Conservation (phyloP, 2,329 filamentous ascomycete species). For the Claviceps paspali region DNA sequence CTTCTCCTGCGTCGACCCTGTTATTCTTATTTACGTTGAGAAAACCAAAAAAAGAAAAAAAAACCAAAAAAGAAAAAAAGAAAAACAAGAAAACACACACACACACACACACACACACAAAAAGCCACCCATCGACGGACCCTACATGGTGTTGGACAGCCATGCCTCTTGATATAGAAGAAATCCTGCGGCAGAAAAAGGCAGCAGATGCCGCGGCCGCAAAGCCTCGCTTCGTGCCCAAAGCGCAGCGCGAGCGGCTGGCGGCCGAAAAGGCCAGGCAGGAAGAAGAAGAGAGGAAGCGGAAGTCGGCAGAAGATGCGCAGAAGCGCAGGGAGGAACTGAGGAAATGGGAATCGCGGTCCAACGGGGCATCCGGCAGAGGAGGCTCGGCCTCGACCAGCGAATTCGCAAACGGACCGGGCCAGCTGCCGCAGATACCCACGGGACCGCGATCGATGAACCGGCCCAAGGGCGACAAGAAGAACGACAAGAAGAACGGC, state of each 20-base stretch:
- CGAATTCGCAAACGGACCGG: constrained; percentile 12
- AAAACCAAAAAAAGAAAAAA: too few species aligned
- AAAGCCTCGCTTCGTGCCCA: constrained; percentile 79
- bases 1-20: too few species aligned
- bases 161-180: constrained; percentile 60
- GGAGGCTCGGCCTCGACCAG: constrained; percentile 10
- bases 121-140: too few species aligned
- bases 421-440: constrained; percentile 29
- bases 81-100: background rate
- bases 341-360: constrained; percentile 19
- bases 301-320: constrained; percentile 38
- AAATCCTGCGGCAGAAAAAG: constrained; percentile 71
- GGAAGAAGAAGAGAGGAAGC: constrained; percentile 43
- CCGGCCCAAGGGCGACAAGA: constrained; percentile 25
- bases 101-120: too few species aligned
- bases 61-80: background rate
- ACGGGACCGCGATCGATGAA: constrained; percentile 57
- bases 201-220: constrained; percentile 70
- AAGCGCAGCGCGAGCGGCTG: constrained; percentile 64
- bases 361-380: constrained; percentile 10
- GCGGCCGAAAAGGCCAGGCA: constrained; percentile 66
- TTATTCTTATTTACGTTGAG: too few species aligned
- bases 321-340: constrained; percentile 58
- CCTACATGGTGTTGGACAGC: background rate
- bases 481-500: constrained; percentile 19